Evolutionary conservation across 305 asterid genomes (phyloP).

Genomic region (Fraxinus ornus): DNA sequence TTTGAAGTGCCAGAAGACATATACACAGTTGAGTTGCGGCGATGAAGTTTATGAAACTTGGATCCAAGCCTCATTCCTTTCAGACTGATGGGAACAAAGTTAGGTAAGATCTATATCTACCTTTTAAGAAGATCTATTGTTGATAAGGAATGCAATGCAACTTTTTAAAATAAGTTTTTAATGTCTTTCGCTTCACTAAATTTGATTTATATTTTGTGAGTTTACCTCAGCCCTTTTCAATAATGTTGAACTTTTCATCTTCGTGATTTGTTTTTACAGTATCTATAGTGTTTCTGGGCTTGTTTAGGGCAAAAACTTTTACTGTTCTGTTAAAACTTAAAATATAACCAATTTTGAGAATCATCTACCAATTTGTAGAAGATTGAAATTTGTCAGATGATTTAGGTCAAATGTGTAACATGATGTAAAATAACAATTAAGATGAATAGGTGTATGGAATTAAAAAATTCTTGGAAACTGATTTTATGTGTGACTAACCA

Average conservation of each 20-base stretch:
- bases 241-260: slow-evolving; percentile 6
- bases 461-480: not conserved
- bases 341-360: not conserved
- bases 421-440: not conserved
- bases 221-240: not conserved
- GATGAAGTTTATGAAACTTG: slow-evolving; percentile 99
- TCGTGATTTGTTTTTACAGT: not conserved
- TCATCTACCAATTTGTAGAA: not conserved
- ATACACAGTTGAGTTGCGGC: slow-evolving; percentile 42
- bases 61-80: slow-evolving; percentile 89
- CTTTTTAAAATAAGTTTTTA: not conserved
- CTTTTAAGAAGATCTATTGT: not conserved
- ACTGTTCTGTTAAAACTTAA: not conserved
- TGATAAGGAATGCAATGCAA: slow-evolving; percentile 1
- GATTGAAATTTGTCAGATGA: not conserved
- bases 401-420: not conserved
- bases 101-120: slow-evolving; percentile 59
- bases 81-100: slow-evolving; percentile 70
- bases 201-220: not conserved
- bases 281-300: not conserved
- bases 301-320: not conserved
- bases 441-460: not conserved
- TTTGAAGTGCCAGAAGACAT: slow-evolving; percentile 24
- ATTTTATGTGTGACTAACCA: not conserved
- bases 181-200: slow-evolving; percentile 6